Percentiles rank a stretch among this genome's conserved stretches.
Evolutionary conservation across 352 stramenopile genomes (phyloP).

Genomic region (Phytophthora sansomeana): DNA sequence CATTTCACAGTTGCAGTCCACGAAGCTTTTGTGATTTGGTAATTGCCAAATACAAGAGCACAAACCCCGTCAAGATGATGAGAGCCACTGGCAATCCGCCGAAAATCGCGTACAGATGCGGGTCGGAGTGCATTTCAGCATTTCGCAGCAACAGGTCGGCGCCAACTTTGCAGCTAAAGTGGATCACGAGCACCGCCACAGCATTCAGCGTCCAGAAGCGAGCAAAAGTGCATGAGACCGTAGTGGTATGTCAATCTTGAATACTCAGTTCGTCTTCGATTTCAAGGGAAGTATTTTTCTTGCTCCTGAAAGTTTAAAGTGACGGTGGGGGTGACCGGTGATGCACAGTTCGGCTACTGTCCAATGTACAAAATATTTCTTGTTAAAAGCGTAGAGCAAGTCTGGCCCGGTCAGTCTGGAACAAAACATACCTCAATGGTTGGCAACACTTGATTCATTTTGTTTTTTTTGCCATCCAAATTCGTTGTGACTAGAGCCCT

Average conservation of each 20-base stretch:
- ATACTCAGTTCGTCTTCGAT: slow-evolving; percentile 42
- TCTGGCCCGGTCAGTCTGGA: no score
- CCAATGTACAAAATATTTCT: slow-evolving; percentile 22
- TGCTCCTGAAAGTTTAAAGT: slow-evolving; percentile 8
- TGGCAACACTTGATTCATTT: no score
- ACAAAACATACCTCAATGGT: no score
- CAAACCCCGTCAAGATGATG: slow-evolving; percentile 32
- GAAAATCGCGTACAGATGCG: slow-evolving; percentile 47
- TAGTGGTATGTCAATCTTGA: slow-evolving; percentile 41
- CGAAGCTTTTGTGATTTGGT: slow-evolving; percentile 4
- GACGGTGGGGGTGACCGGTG: slow-evolving; percentile 5
- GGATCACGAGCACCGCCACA: slow-evolving; percentile 28
- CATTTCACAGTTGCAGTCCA: slow-evolving; percentile 18
- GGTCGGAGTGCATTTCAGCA: slow-evolving; percentile 36
- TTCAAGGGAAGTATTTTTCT: slow-evolving; percentile 34
- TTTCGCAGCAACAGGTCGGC: slow-evolving; percentile 29
- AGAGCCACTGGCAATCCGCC: slow-evolving; percentile 22
- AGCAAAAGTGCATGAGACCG: slow-evolving; percentile 29
- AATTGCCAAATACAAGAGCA: slow-evolving; percentile 19
- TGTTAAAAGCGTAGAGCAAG: no score
- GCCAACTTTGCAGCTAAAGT: slow-evolving; percentile 35
- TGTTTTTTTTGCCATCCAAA: no score
- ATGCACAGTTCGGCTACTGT: slow-evolving; percentile 12
- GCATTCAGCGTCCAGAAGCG: slow-evolving; percentile 35
- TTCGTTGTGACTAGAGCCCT: no score